Conservation (phyloP, 108 stramenopile species). For the Fistulifera pelliculosa region DNA sequence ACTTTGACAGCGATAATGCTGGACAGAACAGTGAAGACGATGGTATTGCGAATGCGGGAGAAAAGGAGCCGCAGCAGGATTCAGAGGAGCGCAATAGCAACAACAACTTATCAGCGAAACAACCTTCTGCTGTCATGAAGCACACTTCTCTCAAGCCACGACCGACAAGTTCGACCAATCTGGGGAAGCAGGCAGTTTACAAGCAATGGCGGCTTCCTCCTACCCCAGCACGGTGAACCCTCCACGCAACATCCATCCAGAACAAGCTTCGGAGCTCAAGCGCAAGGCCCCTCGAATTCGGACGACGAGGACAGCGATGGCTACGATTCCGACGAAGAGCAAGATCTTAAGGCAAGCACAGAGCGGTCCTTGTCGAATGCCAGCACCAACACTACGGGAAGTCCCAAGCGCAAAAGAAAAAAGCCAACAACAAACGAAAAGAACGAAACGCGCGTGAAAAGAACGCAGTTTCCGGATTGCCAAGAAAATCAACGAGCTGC, state of each 20-base stretch:
- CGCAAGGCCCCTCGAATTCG: conserved; percentile 18
- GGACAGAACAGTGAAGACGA: conserved; percentile 8
- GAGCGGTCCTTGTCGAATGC: neutral
- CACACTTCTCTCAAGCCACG: conserved; percentile 1
- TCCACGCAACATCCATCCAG: neutral
- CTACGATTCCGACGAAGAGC: conserved; percentile 9
- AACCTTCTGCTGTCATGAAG: conserved; percentile 19
- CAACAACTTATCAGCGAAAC: conserved; percentile 7
- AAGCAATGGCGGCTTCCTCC: conserved; percentile 19
- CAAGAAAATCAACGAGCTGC: conserved; percentile 72
- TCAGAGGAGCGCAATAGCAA: neutral
- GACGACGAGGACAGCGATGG: conserved; percentile 26
- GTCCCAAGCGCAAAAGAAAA: conserved; percentile 1
- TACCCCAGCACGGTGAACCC: neutral
- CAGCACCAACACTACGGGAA: neutral
- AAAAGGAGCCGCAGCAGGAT: neutral
- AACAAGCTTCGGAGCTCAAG: too few relatives aligned
- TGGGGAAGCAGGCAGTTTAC: conserved; percentile 16
- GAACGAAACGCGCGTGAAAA: conserved; percentile 86
- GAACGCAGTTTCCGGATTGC: conserved; percentile 82
- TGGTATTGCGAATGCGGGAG: conserved; percentile 2
- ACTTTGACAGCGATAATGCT: conserved; percentile 49
- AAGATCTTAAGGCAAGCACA: neutral
- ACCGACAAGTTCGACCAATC: too few relatives aligned
- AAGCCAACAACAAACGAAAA: conserved; percentile 41